phyloP scores from a whole-genome alignment of 306 rosid genomes.

The Myrica gale region DNA sequence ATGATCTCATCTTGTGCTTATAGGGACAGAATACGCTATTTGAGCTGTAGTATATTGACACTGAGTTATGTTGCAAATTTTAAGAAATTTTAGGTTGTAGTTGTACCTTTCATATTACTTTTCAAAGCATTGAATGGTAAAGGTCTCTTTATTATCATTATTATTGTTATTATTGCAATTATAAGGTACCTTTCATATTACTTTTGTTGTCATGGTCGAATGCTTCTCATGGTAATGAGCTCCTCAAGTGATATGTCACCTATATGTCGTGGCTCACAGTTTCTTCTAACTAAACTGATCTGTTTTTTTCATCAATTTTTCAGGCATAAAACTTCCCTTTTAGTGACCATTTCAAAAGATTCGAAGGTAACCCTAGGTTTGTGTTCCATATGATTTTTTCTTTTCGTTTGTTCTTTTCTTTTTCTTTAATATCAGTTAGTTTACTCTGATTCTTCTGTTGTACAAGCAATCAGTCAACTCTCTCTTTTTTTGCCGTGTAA shows the following conservation, averaged over 20 bases:
- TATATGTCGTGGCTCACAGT: background rate
- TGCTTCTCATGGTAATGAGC: background rate
- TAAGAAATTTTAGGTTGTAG: background rate
- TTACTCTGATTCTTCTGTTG: background rate
- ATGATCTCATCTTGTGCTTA: background rate
- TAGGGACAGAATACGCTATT: background rate
- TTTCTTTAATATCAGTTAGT: conserved; percentile 5
- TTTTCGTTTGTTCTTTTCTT: conserved; percentile 6
- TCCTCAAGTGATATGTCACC: background rate
- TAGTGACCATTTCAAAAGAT: conserved; percentile 75
- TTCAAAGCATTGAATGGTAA: background rate
- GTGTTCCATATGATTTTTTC: background rate
- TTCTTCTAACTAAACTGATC: conserved; percentile 25
- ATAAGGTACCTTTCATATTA: too few relatives aligned
- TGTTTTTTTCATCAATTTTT: conserved; percentile 30
- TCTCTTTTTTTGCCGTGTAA: background rate
- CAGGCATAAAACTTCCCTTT: conserved; percentile 76
- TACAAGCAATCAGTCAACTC: background rate
- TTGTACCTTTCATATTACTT: background rate
- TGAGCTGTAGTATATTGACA: background rate
- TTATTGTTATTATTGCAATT: background rate
- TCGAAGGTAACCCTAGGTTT: conserved; percentile 67
- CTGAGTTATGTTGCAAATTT: background rate
- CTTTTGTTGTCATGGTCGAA: background rate
- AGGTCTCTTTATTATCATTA: background rate